A percentile compares a stretch with the other conserved stretches of the same genome.
phyloP scores from a whole-genome alignment of 2,329 filamentous ascomycete species.

The Aspergillus novoparasiticus region DNA sequence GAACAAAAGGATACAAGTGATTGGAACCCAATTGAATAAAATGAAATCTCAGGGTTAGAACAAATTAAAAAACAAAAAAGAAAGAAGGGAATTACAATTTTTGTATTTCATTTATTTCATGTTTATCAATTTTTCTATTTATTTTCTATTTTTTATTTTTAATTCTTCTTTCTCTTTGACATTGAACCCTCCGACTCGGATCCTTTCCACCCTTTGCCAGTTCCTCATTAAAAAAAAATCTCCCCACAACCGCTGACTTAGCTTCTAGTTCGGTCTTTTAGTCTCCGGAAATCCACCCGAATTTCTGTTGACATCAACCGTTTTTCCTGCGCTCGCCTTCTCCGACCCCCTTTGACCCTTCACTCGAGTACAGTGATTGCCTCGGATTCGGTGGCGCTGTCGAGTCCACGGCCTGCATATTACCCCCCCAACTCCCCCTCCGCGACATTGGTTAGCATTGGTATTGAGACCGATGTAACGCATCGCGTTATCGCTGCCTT shows the following conservation, averaged over 20 bases:
- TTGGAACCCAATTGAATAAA: not conserved
- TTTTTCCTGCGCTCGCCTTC: conserved; percentile 4
- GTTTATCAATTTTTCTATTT: not conserved
- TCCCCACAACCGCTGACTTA: conserved; percentile 9
- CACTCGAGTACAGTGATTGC: not conserved
- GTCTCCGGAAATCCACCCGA: conserved; percentile 11
- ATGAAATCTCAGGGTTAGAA: not conserved
- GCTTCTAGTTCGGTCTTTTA: conserved; percentile 7
- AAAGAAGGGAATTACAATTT: not conserved
- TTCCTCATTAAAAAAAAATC: not conserved
- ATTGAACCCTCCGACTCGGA: not conserved
- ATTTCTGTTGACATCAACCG: conserved; percentile 11
- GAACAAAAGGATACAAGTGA: not conserved
- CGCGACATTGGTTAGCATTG: conserved; percentile 17
- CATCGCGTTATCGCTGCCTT: conserved; percentile 25
- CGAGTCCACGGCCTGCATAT: not conserved
- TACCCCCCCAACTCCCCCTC: not conserved
- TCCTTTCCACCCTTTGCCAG: conserved; percentile 4
- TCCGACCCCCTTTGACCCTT: conserved; percentile 3
- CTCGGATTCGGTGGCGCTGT: not conserved
- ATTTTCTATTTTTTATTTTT: too few species aligned
- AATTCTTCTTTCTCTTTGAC: not conserved
- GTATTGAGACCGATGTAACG: conserved; percentile 28
- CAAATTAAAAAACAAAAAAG: not conserved
- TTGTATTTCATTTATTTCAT: not conserved